A percentile compares a stretch with the other conserved stretches of the same genome.
phyloP scores from a whole-genome alignment of 495 filamentous ascomycete species.

The Stereocaulon alpinum region DNA sequence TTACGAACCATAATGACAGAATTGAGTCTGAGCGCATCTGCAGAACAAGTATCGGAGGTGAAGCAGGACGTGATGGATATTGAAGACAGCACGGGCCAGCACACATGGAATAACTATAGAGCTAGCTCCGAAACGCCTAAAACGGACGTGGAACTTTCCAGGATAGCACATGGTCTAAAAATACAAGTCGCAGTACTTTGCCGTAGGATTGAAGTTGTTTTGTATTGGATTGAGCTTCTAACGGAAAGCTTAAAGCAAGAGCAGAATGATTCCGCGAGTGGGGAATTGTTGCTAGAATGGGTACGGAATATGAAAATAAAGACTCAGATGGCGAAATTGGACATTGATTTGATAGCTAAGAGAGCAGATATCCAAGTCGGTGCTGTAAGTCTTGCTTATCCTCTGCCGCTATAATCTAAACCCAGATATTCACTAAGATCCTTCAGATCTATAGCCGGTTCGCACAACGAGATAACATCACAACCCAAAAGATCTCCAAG shows the following conservation, averaged over 20 bases:
- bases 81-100: neutral
- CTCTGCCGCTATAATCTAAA: neutral
- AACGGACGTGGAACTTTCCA: neutral
- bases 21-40: neutral
- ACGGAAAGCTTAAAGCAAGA: neutral
- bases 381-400: neutral
- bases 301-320: neutral
- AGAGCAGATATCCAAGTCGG: neutral
- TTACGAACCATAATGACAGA: neutral
- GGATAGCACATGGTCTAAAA: neutral
- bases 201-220: neutral
- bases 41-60: neutral
- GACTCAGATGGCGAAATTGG: neutral
- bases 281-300: neutral
- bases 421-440: neutral
- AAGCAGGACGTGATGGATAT: slow-evolving; percentile 3
- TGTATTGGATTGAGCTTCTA: neutral
- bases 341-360: neutral
- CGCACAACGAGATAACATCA: slow-evolving; percentile 10
- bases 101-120: neutral
- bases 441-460: neutral
- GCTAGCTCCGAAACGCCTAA: neutral
- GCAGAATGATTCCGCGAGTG: neutral
- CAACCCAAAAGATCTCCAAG: slow-evolving; percentile 5
- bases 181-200: neutral